These are phyloP conservation scores for Alternaria tenuissima DNA, from an alignment of 2,329 filamentous ascomycete genomes.

Conservation along the genomic window DNA sequence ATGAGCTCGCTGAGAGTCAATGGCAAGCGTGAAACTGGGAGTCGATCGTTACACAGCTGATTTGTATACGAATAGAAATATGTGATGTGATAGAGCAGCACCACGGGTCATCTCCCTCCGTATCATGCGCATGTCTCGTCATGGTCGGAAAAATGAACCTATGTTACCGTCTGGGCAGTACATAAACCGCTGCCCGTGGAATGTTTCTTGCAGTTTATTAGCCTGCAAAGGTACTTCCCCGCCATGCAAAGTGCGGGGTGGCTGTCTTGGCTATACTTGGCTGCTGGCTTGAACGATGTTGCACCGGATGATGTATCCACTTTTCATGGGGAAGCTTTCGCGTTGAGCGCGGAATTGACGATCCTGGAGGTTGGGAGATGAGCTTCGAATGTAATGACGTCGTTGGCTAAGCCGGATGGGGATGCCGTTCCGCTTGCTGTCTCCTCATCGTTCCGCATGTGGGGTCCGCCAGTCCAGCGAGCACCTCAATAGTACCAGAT, in stretches of 20 bases:
- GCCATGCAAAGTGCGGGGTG: constrained; percentile 32
- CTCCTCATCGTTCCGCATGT: constrained; percentile 8
- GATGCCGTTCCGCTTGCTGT: constrained; percentile 8
- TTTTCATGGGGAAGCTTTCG: constrained; percentile 2
- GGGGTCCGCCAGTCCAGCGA: neutral
- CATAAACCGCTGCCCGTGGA: constrained; percentile 15
- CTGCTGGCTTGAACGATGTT: constrained; percentile 1
- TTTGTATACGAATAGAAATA: constrained; percentile 7
- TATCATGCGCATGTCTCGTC: constrained; percentile 4
- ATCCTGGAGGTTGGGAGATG: neutral
- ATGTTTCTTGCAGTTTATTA: constrained; percentile 3
- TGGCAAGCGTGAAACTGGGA: neutral
- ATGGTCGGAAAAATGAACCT: constrained; percentile 16
- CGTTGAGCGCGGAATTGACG: constrained; percentile 3
- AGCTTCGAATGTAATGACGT: constrained; percentile 7
- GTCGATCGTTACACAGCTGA: neutral
- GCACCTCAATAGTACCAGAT: neutral
- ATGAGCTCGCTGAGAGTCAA: neutral
- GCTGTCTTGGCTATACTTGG: constrained; percentile 29
- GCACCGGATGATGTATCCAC: neutral
- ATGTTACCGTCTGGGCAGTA: constrained; percentile 14
- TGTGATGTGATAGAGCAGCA: neutral
- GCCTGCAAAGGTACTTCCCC: constrained; percentile 19
- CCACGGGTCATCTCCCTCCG: constrained; percentile 15
- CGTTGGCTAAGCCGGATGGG: neutral